phyloP scores from a whole-genome alignment of 1,284 basidiomycete genomes.

The Sutorius eximius region DNA sequence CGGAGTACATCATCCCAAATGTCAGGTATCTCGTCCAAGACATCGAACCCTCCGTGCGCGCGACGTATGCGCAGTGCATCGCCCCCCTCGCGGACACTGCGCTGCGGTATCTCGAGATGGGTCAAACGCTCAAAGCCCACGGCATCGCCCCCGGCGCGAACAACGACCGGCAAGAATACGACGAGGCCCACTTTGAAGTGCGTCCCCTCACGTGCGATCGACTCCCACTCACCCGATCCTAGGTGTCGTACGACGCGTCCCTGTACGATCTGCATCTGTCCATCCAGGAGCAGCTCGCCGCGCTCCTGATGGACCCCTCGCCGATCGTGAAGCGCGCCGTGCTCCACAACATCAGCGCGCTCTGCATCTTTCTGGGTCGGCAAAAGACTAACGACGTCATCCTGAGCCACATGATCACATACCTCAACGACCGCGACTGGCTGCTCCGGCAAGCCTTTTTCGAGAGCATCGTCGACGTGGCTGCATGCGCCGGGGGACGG shows the following conservation, averaged over 20 bases:
- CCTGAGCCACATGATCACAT: conserved; percentile 97
- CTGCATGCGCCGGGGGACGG: conserved; percentile 84
- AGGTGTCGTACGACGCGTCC: conserved; percentile 88
- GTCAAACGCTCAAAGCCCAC: conserved; percentile 84
- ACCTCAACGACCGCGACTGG: conserved; percentile 96
- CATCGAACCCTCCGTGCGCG: conserved; percentile 84
- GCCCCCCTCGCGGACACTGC: conserved; percentile 84
- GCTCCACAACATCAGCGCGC: conserved; percentile 77
- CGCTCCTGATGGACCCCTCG: conserved; percentile 73
- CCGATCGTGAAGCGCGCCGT: conserved; percentile 77
- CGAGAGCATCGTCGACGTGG: conserved; percentile 93
- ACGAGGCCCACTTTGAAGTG: conserved; percentile 75
- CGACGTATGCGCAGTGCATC: conserved; percentile 86
- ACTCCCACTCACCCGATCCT: conserved; percentile 2
- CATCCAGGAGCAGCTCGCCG: conserved; percentile 86
- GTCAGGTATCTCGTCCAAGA: conserved; percentile 82
- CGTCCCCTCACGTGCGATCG: conserved; percentile 10
- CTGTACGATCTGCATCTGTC: conserved; percentile 83
- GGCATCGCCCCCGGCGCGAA: conserved; percentile 50
- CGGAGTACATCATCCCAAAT: conserved; percentile 95
- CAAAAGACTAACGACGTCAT: conserved; percentile 94
- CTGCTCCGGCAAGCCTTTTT: conserved; percentile 89
- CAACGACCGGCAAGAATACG: conserved; percentile 67
- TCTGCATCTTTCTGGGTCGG: conserved; percentile 92
- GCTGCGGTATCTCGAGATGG: conserved; percentile 86